A percentile compares a stretch with the other conserved stretches of the same genome.
Evolutionary conservation across 345 rosid species (phyloP).

Genomic region (Aurinia saxatilis): DNA sequence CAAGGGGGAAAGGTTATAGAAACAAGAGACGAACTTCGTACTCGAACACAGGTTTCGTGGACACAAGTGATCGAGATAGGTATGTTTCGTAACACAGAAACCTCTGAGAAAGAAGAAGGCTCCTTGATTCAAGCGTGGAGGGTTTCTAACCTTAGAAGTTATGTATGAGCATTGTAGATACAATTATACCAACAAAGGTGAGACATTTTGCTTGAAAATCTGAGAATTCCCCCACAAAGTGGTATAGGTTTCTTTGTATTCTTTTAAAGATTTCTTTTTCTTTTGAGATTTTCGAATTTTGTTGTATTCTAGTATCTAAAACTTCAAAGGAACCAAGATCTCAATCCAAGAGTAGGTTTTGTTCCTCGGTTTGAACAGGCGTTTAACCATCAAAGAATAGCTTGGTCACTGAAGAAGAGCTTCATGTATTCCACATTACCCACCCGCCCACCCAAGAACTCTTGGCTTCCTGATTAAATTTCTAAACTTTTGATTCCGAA

Average conservation of each 20-base stretch:
- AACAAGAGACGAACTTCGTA: conserved; percentile 53
- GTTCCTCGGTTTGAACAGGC: too few relatives aligned
- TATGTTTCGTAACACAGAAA: conserved; percentile 35
- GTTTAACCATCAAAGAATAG: too few relatives aligned
- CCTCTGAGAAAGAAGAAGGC: conserved; percentile 25
- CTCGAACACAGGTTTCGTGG: conserved; percentile 32
- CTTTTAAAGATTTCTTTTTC: background rate
- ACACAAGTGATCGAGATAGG: conserved; percentile 42
- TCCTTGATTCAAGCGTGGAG: background rate
- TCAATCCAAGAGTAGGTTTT: background rate
- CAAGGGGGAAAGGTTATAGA: conserved; percentile 52
- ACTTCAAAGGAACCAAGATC: background rate
- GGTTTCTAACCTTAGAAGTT: background rate
- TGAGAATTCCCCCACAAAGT: conserved; percentile 9
- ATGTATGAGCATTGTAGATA: conserved; percentile 17
- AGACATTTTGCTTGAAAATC: conserved; percentile 10
- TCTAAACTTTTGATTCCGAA: too few relatives aligned
- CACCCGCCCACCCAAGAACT: too few relatives aligned
- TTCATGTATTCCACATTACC: too few relatives aligned
- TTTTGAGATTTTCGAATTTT: background rate
- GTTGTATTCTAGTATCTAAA: background rate
- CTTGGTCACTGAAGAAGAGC: too few relatives aligned
- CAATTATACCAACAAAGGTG: background rate
- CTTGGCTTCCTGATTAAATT: too few relatives aligned
- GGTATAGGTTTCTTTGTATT: conserved; percentile 17